Percentiles rank a stretch among this genome's conserved stretches.
Evolutionary conservation across 1,139 yeast species (phyloP).

Genomic region (Blastobotrys persicus): DNA sequence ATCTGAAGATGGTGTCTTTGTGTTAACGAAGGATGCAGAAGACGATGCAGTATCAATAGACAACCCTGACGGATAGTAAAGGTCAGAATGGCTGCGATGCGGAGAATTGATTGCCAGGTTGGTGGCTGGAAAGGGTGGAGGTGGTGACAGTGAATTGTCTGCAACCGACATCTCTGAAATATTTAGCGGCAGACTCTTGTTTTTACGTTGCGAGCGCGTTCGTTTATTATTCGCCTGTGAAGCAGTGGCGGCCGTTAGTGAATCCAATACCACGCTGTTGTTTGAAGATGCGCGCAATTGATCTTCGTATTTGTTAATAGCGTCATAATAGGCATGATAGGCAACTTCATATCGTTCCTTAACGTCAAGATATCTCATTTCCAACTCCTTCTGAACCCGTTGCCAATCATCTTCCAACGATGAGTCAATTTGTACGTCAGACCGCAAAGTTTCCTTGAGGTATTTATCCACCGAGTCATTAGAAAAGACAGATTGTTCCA

Average conservation of each 20-base stretch:
- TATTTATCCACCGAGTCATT: slow-evolving; percentile 26
- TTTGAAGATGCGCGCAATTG: slow-evolving; percentile 7
- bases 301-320: slow-evolving; percentile 15
- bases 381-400: slow-evolving; percentile 35
- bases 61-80: slow-evolving; percentile 5
- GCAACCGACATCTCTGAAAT: slow-evolving; percentile 1
- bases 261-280: slow-evolving; percentile 19
- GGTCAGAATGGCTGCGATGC: background rate
- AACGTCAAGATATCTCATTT: slow-evolving; percentile 35
- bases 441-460: slow-evolving; percentile 22
- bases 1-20: background rate
- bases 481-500: slow-evolving; percentile 15
- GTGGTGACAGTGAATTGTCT: background rate
- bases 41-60: slow-evolving; percentile 3
- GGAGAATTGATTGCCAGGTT: background rate
- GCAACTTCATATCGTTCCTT: slow-evolving; percentile 35
- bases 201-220: slow-evolving; percentile 8
- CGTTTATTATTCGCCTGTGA: background rate
- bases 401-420: slow-evolving; percentile 36
- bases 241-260: slow-evolving; percentile 18
- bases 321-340: slow-evolving; percentile 25
- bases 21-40: background rate
- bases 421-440: slow-evolving; percentile 28
- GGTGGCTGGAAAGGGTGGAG: background rate
- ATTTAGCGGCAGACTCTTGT: slow-evolving; percentile 9